Base-by-base conservation (phyloP, 148 eudicot genomes). In the Diospyros kaki region DNA sequence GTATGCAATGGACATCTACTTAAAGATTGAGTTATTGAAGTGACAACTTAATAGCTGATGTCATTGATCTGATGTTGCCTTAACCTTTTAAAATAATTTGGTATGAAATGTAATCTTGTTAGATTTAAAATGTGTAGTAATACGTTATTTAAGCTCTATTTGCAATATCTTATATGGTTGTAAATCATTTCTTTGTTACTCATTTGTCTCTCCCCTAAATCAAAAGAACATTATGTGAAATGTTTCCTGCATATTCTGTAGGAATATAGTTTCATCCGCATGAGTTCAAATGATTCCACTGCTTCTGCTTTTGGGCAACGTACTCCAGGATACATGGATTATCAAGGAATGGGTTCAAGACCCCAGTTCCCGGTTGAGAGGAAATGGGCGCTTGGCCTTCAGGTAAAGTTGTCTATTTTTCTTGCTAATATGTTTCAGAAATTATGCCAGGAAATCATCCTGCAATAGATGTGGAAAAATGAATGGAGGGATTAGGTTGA, bases 301-400 rank as follows among this genome's bases (percentile, higher is more conserved):
- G 79, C 90, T 75, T 80, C 88, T 48, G 84, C 84, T 67, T 76
- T 76, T 76, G 86, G 82, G 59, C 90, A 84, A 71, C 90, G 88
- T 67, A 66, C 79, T 75, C 84, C 91, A 65, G 90, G 91, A 73
- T 80, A 82, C 65, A 77, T 72, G 79, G 98, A 94, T 71, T 87
- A 81, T 84, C 89, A 82, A 66, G 94, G 91, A 84, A 73, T 80
- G 46, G 89, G 90, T 52, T 78, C 83, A 77, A 86, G 89, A 73
- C 82, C 77, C 42, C 97, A 89, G 76, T 79, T 87, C 42, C 82
- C 95, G 71, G 79, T 75, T 71, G 99, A 95, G 81, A 85, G 90
- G 78, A 95, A 92, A 88, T 95, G 99, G 99, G 96, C 99, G 79
- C 96, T 93, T 72, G 99, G 99, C 56, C 84, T 95, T 75, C 97